phyloP scores from a whole-genome alignment of 208 protist genomes.

The Crithidia acanthocephali region DNA sequence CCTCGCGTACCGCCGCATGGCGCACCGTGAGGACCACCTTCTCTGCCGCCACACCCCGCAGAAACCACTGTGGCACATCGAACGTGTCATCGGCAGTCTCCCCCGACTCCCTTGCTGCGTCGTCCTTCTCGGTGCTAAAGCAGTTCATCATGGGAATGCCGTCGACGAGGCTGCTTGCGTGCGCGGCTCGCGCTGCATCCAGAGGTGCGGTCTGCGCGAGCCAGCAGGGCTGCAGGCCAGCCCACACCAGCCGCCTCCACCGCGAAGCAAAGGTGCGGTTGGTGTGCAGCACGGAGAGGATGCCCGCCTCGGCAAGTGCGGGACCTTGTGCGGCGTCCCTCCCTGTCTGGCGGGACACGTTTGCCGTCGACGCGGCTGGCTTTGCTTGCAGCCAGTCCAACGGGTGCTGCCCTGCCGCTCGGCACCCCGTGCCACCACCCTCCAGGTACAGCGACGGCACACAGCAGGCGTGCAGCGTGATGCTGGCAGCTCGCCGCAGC shows the following conservation, averaged over 20 bases:
- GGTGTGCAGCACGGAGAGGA: conserved; percentile 27
- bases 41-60: not conserved
- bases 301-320: conserved; percentile 4
- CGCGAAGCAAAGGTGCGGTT: conserved; percentile 1
- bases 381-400: conserved; percentile 27
- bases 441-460: conserved; percentile 15
- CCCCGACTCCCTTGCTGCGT: not conserved
- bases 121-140: not conserved
- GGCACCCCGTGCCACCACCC: not conserved
- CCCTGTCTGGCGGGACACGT: too few relatives aligned
- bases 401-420: conserved; percentile 6
- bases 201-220: conserved; percentile 1
- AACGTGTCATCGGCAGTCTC: not conserved
- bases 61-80: not conserved
- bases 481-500: not conserved
- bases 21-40: not conserved
- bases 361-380: not conserved
- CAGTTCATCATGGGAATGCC: not conserved
- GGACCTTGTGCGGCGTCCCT: too few relatives aligned
- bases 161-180: too few relatives aligned
- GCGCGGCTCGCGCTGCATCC: too few relatives aligned
- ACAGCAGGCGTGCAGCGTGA: conserved; percentile 29
- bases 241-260: conserved; percentile 29
- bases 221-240: conserved; percentile 27
- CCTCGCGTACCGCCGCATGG: not conserved